Base-by-base conservation (phyloP, 805 yeast species). In the Cyberlindnera xishuangbannaensis region DNA sequence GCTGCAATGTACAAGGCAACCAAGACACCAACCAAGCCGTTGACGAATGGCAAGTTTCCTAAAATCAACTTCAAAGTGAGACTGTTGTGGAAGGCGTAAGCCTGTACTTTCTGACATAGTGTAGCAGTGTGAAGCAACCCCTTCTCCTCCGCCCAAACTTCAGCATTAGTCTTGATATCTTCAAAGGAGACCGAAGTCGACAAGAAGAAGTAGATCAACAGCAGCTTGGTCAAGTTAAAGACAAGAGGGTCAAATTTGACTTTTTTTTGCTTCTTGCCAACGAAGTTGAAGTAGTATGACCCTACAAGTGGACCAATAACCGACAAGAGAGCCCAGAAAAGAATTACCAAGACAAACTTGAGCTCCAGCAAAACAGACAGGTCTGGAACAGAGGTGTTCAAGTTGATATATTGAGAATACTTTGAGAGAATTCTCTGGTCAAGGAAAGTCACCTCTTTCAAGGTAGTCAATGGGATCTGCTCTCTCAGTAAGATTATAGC, bases 211-310 rank as follows among this genome's bases (percentile, higher is more conserved):
- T 62, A 65, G 41, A 63, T 61, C 17, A 67, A 40, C 40, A 73
- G 47, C 19, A 68, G 51, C 51, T 74, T 73, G 33, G 62, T 40
- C 44, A 76, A 53, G 37, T 69, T 69, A 53, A 70, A 74, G 30
- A 67, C 57, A 41, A 76, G 64, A 26, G 83, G 81, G 52, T 76
- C 83, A 53, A 52, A 65, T 31, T 48, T 55, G 51, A 59, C 56
- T 54, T 71, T 61, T 26, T 39, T 45, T 13, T 37, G 39, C 37
- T 49, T 51, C 36, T 50, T 47, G 13, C 40, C 40, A 24, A 47
- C 44, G 25, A 56, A 56, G 41, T 56, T 56, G 34, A 56, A 39
- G 44, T 55, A 56, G 36, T 48, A 56, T 18, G 56, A 39, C 25
- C 48, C 41, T 24, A 51, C 29, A 11, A 36, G 17, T 27, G 61